Evolutionary conservation across 257 asterid genomes (phyloP).

Genomic region (Jacaranda mimosifolia): DNA sequence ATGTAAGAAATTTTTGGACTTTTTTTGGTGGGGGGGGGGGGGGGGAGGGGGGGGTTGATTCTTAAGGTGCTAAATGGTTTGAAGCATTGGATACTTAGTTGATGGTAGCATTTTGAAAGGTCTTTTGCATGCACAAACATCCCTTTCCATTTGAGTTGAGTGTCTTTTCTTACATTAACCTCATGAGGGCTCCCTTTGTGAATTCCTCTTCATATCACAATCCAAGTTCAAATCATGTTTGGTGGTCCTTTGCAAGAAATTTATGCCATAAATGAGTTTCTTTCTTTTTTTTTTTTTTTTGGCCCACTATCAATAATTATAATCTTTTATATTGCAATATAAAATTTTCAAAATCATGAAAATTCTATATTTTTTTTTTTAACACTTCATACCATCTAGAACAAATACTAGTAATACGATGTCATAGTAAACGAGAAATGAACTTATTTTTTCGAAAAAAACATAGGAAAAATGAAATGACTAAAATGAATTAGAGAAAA

Average conservation of each 20-base stretch:
- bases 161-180: slow-evolving; percentile 38
- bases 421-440: too few relatives aligned
- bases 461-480: too few relatives aligned
- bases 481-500: too few relatives aligned
- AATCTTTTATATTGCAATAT: too few relatives aligned
- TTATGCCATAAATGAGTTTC: slow-evolving; percentile 17
- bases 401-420: too few relatives aligned
- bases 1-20: too few relatives aligned
- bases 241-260: slow-evolving; percentile 25
- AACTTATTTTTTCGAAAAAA: too few relatives aligned
- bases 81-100: slow-evolving; percentile 27
- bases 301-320: too few relatives aligned
- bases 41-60: too few relatives aligned
- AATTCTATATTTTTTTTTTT: too few relatives aligned
- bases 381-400: too few relatives aligned
- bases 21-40: not conserved
- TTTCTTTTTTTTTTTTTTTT: not conserved
- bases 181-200: slow-evolving; percentile 2
- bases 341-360: too few relatives aligned
- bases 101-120: not conserved
- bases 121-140: slow-evolving; percentile 20
- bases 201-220: slow-evolving; percentile 32
- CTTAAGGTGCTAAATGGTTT: not conserved
- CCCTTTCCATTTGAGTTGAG: slow-evolving; percentile 36
- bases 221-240: slow-evolving; percentile 40